Evolutionary conservation across 192 early-diverging fungal genomes (phyloP), one percentile per base, ranked within the genome.

Genomic region (Dimargaris verticillata): DNA sequence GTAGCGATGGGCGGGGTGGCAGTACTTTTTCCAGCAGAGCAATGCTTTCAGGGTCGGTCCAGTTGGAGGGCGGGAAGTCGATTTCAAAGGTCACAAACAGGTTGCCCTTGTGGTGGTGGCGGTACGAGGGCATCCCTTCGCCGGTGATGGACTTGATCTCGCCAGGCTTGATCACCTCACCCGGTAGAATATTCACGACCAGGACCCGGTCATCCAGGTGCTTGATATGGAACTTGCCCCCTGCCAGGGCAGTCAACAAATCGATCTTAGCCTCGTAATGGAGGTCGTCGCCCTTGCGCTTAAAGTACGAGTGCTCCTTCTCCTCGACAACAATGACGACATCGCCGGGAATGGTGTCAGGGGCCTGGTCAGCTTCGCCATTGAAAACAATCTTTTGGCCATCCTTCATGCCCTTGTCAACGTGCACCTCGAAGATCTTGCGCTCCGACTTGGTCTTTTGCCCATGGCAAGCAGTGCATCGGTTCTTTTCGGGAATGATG

Each of bases 361-460:
- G 97, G 10, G 81, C 77, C 74, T 99, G 93, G 78, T 99, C 95
- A 28, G 88, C 95, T 76, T 99, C 95, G 63, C 95, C 95, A 54
- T 66, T 68, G 71, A 99, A 97, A 53, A 84, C 85, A 64, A 99
- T 87, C 78, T 92, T 92, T 70, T 96, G 91, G 44, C 91, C 91
- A 68, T 93, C 85, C 69, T 78, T 81, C 95, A 99, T 99, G 63
- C 97, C 97, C 70, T 92, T 91, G 64, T 97, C 97, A 52, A 99
- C 88, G 75, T 86, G 83, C 28, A 99, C 95, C 78, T 99, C 95
- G 33, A 99, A 84, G 65, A 93, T 88, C 81, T 99, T 97, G 68
- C 87, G 84, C 73, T 95, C 93, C 63, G 72, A 78, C 20, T 74
- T 60, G 43, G 88, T 76, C 77, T 99, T 99, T 65, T 85, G 85